Percentiles rank a stretch among this genome's conserved stretches.
These are phyloP conservation scores for Fusarium scirpi DNA, from an alignment of 2,329 filamentous ascomycete species.

Conservation along the genomic window DNA sequence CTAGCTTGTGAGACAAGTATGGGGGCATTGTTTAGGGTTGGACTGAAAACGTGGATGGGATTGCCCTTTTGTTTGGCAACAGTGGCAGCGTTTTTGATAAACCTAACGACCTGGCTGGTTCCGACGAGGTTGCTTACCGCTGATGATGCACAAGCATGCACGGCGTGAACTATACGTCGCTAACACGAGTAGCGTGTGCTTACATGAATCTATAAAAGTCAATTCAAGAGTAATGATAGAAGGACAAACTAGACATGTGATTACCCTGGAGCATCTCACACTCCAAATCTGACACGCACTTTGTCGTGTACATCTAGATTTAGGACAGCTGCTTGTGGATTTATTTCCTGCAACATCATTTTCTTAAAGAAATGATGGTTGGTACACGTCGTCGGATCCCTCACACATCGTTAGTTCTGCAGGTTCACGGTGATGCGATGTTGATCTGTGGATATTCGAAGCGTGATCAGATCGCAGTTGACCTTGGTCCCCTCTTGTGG, in stretches of 20 bases:
- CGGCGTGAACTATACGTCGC: not conserved
- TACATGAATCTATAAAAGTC: not conserved
- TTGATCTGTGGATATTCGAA: not conserved
- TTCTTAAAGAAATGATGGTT: not conserved
- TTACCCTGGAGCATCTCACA: conserved; percentile 14
- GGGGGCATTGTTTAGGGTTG: conserved; percentile 44
- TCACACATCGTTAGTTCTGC: not conserved
- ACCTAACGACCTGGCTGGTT: conserved; percentile 28
- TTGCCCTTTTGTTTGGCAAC: conserved; percentile 42
- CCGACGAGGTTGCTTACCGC: conserved; percentile 3
- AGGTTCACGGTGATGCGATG: not conserved
- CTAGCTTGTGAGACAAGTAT: conserved; percentile 38
- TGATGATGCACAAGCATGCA: not conserved
- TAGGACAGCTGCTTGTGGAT: not conserved
- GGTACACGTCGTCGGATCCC: not conserved
- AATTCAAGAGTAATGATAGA: not conserved
- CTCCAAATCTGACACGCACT: not conserved
- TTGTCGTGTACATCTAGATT: not conserved
- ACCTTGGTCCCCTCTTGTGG: not conserved
- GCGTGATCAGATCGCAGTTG: not conserved
- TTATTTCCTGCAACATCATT: not conserved
- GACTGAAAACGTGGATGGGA: conserved; percentile 42
- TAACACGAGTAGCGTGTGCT: not conserved
- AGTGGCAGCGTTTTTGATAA: conserved; percentile 25
- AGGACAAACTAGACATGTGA: not conserved